phyloP scores from a whole-genome alignment of 2,329 filamentous ascomycete genomes.

The Aquanectria penicillioides region DNA sequence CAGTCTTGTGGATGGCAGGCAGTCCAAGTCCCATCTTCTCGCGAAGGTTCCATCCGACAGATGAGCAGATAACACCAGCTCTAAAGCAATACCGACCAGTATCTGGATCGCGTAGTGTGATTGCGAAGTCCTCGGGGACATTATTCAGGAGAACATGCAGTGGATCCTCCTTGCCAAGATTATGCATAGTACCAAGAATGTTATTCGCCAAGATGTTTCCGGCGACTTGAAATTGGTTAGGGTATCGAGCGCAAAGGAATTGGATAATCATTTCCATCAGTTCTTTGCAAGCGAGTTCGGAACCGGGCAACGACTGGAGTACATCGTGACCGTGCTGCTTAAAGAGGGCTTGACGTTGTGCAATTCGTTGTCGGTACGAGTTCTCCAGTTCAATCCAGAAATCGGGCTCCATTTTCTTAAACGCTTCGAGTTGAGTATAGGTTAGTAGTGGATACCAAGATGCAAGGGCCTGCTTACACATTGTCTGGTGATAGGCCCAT shows the following conservation, averaged over 20 bases:
- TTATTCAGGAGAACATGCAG: slow-evolving; percentile 79
- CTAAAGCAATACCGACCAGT: slow-evolving; percentile 80
- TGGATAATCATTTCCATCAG: slow-evolving; percentile 88
- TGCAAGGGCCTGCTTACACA: slow-evolving; percentile 67
- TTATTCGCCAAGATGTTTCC: slow-evolving; percentile 72
- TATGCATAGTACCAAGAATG: slow-evolving; percentile 71
- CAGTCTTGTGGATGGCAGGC: slow-evolving; percentile 75
- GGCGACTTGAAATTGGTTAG: slow-evolving; percentile 74
- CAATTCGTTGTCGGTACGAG: slow-evolving; percentile 74
- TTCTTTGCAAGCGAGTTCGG: slow-evolving; percentile 83
- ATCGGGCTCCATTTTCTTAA: slow-evolving; percentile 81
- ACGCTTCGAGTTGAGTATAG: slow-evolving; percentile 64
- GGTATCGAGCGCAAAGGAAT: slow-evolving; percentile 82
- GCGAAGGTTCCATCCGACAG: slow-evolving; percentile 81
- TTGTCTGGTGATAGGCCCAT: slow-evolving; percentile 90
- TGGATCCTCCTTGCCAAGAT: slow-evolving; percentile 70
- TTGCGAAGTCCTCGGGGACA: slow-evolving; percentile 84
- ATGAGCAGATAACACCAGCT: slow-evolving; percentile 81
- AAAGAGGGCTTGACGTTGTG: slow-evolving; percentile 74
- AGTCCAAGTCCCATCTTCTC: slow-evolving; percentile 78
- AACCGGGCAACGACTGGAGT: slow-evolving; percentile 75
- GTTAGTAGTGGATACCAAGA: slow-evolving; percentile 43
- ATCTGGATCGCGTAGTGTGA: slow-evolving; percentile 76
- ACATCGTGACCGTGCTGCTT: slow-evolving; percentile 70
- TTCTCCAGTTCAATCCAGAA: slow-evolving; percentile 92